phyloP scores from a whole-genome alignment of 2,329 filamentous ascomycete species.

The Botryotinia narcissicola region DNA sequence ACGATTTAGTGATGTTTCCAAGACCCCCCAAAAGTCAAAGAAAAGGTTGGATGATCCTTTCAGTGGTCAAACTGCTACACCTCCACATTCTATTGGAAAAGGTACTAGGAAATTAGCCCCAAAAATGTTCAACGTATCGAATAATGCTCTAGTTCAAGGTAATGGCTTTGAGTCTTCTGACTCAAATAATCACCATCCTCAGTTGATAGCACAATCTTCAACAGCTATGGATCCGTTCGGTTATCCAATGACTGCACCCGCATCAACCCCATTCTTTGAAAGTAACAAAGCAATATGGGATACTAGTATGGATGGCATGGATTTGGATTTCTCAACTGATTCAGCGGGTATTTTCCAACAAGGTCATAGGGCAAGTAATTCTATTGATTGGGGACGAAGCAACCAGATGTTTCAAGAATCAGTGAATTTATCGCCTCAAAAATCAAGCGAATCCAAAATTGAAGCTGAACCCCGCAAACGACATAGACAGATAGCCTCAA shows the following conservation, averaged over 20 bases:
- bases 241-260: conserved; percentile 59
- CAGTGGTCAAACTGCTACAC: conserved; percentile 54
- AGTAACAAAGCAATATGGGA: conserved; percentile 54
- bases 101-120: conserved; percentile 54
- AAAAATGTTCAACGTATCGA: conserved; percentile 37
- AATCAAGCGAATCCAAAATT: conserved; percentile 22
- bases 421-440: conserved; percentile 26
- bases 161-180: conserved; percentile 34
- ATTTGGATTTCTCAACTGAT: conserved; percentile 54
- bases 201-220: conserved; percentile 50
- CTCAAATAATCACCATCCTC: conserved; percentile 41
- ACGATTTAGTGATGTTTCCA: conserved; percentile 38
- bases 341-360: conserved; percentile 34
- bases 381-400: conserved; percentile 57
- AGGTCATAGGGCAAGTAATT: conserved; percentile 48
- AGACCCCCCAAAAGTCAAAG: conserved; percentile 43
- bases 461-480: conserved; percentile 39
- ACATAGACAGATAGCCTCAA: conserved; percentile 49
- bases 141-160: conserved; percentile 33
- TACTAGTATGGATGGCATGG: conserved; percentile 53
- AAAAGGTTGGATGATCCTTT: conserved; percentile 38
- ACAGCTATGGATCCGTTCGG: conserved; percentile 56
- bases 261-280: conserved; percentile 46
- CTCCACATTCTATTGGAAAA: conserved; percentile 56
- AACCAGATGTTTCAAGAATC: conserved; percentile 55